These are phyloP conservation scores for Flaveria linearis DNA, from an alignment of 129 eudicot genomes.

Conservation along the genomic window DNA sequence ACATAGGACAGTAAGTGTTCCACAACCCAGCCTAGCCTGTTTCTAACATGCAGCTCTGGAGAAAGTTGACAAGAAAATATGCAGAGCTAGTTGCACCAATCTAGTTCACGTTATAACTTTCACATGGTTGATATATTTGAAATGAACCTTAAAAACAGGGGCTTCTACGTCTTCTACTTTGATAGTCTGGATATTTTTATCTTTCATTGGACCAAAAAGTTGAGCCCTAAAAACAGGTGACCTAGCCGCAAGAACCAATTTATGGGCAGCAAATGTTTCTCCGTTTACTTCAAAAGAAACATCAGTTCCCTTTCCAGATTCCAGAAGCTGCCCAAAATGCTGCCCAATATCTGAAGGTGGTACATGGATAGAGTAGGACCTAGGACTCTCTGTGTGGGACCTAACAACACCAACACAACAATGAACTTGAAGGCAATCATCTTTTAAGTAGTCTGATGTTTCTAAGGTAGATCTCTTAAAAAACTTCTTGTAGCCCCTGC, in stretches of 20 bases:
- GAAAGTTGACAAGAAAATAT: background rate
- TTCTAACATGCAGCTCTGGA: too few relatives aligned
- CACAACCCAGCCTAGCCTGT: background rate
- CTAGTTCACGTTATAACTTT: background rate
- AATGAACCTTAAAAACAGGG: slow-evolving; percentile 58
- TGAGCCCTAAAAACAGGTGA: slow-evolving; percentile 70
- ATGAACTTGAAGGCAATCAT: slow-evolving; percentile 82
- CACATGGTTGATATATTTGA: background rate
- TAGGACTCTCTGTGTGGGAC: slow-evolving; percentile 75
- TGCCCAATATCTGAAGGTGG: slow-evolving; percentile 61
- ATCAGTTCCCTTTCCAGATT: slow-evolving; percentile 52
- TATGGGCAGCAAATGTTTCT: slow-evolving; percentile 59
- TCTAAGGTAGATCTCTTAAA: slow-evolving; percentile 66
- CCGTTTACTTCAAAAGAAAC: slow-evolving; percentile 56
- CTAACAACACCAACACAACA: slow-evolving; percentile 89
- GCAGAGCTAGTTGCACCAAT: background rate
- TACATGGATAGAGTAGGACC: slow-evolving; percentile 60
- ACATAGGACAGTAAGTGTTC: background rate
- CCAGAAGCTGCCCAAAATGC: slow-evolving; percentile 60
- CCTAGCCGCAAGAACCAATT: slow-evolving; percentile 67
- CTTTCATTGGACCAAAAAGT: slow-evolving; percentile 69
- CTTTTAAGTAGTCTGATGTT: slow-evolving; percentile 76
- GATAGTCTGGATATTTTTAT: slow-evolving; percentile 35
- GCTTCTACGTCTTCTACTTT: slow-evolving; percentile 52
- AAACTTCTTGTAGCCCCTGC: slow-evolving; percentile 90